Percentiles rank a stretch among this genome's conserved stretches.
Evolutionary conservation across 305 asterid genomes (phyloP).

Genomic region (Fraxinus paxiana): DNA sequence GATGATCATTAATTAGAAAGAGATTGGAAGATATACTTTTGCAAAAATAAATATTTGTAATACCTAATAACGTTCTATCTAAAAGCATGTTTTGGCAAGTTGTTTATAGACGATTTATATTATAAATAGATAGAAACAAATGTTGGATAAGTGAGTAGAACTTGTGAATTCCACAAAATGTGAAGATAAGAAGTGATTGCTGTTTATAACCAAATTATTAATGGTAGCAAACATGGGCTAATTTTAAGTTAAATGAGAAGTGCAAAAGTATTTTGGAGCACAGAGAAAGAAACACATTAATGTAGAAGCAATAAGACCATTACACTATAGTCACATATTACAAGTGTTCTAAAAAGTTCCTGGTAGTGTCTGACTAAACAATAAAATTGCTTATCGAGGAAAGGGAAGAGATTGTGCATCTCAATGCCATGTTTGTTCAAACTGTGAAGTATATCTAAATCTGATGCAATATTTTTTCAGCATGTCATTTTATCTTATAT

Average conservation of each 20-base stretch:
- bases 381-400: neutral
- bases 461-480: neutral
- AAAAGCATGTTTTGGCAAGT: neutral
- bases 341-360: neutral
- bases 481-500: neutral
- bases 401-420: neutral
- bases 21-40: neutral
- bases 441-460: neutral
- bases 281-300: neutral
- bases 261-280: neutral
- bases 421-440: neutral
- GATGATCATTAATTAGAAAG: slow-evolving; percentile 21
- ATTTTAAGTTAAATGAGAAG: neutral
- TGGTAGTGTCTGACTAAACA: neutral
- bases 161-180: neutral
- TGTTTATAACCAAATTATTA: neutral
- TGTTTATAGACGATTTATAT: neutral
- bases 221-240: neutral
- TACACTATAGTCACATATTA: neutral
- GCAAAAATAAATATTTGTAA: neutral
- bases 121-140: too few species aligned
- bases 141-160: neutral
- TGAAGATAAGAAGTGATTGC: neutral
- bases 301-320: neutral
- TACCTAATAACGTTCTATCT: neutral